Conservation (phyloP, 805 yeast genomes). For the Candida sakaeoensis region DNA sequence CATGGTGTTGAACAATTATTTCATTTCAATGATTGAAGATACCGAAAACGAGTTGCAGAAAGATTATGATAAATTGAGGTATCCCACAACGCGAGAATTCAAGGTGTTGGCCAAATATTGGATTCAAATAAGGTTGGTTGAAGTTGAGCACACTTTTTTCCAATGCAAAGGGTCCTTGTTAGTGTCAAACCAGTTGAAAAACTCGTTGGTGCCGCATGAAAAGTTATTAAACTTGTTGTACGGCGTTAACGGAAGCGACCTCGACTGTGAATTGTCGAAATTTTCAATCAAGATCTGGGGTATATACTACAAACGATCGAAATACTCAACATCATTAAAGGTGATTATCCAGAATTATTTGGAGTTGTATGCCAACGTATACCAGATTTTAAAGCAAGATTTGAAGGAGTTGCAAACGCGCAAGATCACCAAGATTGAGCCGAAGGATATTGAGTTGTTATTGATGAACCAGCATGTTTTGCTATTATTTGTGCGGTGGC, state of each 20-base stretch:
- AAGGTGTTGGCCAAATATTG: slow-evolving; percentile 19
- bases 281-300: slow-evolving; percentile 16
- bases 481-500: slow-evolving; percentile 20
- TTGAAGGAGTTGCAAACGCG: slow-evolving; percentile 4
- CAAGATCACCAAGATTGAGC: not conserved
- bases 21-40: slow-evolving; percentile 17
- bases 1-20: slow-evolving; percentile 16
- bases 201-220: slow-evolving; percentile 23
- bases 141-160: slow-evolving; percentile 23
- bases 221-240: slow-evolving; percentile 16
- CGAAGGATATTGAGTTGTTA: slow-evolving; percentile 8
- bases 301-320: slow-evolving; percentile 19
- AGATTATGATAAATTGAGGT: slow-evolving; percentile 3
- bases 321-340: slow-evolving; percentile 8
- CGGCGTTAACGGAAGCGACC: slow-evolving; percentile 14
- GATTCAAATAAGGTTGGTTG: slow-evolving; percentile 27
- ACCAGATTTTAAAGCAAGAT: slow-evolving; percentile 9
- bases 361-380: slow-evolving; percentile 15
- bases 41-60: slow-evolving; percentile 11
- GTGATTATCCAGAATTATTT: slow-evolving; percentile 17
- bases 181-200: slow-evolving; percentile 20
- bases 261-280: slow-evolving; percentile 5
- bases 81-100: slow-evolving; percentile 13
- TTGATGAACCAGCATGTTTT: slow-evolving; percentile 16
- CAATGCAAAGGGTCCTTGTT: slow-evolving; percentile 25